Evolutionary conservation across 2,329 filamentous ascomycete species (phyloP).

Genomic region (Tolypocladium paradoxum): DNA sequence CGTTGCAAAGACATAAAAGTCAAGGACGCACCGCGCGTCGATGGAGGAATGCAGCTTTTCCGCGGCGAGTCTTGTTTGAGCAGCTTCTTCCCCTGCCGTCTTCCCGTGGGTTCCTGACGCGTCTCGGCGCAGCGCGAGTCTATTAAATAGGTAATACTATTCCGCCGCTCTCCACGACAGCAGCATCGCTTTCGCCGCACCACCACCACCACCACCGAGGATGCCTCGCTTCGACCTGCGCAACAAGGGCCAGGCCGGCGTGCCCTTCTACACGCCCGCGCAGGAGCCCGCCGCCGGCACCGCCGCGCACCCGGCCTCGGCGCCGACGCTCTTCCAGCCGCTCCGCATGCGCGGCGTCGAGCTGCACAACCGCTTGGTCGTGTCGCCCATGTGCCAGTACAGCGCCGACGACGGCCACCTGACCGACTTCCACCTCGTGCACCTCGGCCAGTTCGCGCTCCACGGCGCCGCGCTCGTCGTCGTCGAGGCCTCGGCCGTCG

Average conservation of each 20-base stretch:
- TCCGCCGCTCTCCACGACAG: no score
- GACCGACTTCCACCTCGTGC: conserved; percentile 73
- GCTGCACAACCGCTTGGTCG: conserved; percentile 45
- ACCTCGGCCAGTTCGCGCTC: conserved; percentile 67
- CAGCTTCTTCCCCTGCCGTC: no score
- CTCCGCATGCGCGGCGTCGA: conserved; percentile 41
- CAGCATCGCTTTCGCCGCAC: no score
- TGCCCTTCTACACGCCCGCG: conserved; percentile 43
- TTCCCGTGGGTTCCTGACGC: no score
- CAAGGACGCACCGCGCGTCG: no score
- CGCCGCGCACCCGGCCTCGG: conserved; percentile 24
- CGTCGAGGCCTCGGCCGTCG: conserved; percentile 69
- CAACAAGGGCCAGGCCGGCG: conserved; percentile 31
- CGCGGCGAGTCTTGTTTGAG: no score
- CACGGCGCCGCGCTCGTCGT: conserved; percentile 65
- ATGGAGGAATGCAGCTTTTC: no score
- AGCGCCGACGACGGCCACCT: conserved; percentile 52
- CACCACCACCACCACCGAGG: not conserved
- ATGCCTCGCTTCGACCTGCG: conserved; percentile 7
- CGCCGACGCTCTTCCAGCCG: conserved; percentile 46
- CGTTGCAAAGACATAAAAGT: no score
- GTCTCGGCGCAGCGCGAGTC: no score
- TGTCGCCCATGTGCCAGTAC: conserved; percentile 53
- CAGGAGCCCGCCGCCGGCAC: conserved; percentile 42
- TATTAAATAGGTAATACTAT: no score